Conservation (phyloP, 164 flowering plant genomes). For the Malania oleifera region DNA sequence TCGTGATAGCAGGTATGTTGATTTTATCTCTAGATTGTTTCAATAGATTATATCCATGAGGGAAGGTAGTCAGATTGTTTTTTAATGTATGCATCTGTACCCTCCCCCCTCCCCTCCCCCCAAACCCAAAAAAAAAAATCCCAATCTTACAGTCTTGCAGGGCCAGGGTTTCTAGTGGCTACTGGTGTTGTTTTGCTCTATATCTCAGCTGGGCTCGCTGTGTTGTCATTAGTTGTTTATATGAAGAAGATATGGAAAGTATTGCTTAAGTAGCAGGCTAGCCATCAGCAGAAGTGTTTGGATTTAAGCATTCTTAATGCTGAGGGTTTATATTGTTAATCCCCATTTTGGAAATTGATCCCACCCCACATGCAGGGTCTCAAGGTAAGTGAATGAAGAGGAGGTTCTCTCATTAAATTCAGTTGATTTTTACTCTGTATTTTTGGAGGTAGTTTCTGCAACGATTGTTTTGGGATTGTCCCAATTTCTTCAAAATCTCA, state of each 20-base stretch:
- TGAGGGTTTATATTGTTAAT: no score
- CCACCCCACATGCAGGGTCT: no score
- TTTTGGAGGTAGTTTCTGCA: no score
- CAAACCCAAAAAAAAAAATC: background rate
- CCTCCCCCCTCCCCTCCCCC: background rate
- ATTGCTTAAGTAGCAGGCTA: slow-evolving; percentile 44
- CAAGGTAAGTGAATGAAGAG: no score
- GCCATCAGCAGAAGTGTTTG: no score
- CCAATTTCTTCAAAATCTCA: no score
- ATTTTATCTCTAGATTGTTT: background rate
- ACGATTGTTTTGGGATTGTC: no score
- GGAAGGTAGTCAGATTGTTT: background rate
- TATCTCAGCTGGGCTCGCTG: slow-evolving; percentile 80
- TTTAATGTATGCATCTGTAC: no score
- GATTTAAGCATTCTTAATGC: background rate
- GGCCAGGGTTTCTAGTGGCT: slow-evolving; percentile 43
- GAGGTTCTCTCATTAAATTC: no score
- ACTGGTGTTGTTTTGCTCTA: slow-evolving; percentile 75
- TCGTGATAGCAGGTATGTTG: slow-evolving; percentile 67
- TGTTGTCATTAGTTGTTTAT: slow-evolving; percentile 86
- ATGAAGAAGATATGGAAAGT: slow-evolving; percentile 84
- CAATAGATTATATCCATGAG: background rate
- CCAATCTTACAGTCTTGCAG: slow-evolving; percentile 50
- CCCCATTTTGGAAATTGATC: no score
- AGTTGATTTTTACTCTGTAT: no score